Evolutionary conservation across 331 rosid genomes (phyloP).

Genomic region (Dryas integrifolia): DNA sequence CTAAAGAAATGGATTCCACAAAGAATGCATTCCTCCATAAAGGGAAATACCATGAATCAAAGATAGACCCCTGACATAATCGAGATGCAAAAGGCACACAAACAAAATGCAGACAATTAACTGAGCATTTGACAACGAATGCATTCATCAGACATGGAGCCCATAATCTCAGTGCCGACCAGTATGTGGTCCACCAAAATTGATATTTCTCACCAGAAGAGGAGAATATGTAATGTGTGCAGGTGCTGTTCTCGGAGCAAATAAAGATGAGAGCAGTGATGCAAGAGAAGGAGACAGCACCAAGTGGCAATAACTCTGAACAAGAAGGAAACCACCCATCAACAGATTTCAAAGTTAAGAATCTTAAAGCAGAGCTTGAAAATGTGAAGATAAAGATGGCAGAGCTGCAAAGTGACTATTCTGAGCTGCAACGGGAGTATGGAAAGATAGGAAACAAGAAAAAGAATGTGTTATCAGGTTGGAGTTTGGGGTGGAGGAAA

Average conservation of each 20-base stretch:
- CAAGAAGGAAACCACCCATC: constrained; percentile 55
- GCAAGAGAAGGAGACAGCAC: constrained; percentile 67
- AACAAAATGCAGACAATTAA: neutral
- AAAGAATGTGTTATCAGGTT: constrained; percentile 43
- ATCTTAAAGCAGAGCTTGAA: constrained; percentile 72
- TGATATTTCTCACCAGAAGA: constrained; percentile 28
- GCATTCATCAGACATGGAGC: constrained; percentile 16
- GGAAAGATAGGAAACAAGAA: constrained; percentile 48
- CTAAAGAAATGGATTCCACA: neutral
- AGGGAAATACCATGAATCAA: neutral
- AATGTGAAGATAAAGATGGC: constrained; percentile 56
- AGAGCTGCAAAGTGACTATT: constrained; percentile 70
- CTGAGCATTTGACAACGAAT: neutral
- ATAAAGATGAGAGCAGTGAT: constrained; percentile 72
- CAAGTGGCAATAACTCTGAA: constrained; percentile 46
- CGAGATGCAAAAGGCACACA: neutral
- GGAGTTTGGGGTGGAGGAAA: constrained; percentile 73
- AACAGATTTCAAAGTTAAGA: constrained; percentile 53
- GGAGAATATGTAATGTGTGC: constrained; percentile 33
- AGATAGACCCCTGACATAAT: neutral
- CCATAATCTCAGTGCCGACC: neutral
- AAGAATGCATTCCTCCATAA: neutral
- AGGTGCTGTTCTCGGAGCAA: constrained; percentile 92
- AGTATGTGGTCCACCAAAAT: neutral
- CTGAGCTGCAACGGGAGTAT: constrained; percentile 68